Evolutionary conservation across 345 rosid species (phyloP).

Genomic region (Kandelia obovata): DNA sequence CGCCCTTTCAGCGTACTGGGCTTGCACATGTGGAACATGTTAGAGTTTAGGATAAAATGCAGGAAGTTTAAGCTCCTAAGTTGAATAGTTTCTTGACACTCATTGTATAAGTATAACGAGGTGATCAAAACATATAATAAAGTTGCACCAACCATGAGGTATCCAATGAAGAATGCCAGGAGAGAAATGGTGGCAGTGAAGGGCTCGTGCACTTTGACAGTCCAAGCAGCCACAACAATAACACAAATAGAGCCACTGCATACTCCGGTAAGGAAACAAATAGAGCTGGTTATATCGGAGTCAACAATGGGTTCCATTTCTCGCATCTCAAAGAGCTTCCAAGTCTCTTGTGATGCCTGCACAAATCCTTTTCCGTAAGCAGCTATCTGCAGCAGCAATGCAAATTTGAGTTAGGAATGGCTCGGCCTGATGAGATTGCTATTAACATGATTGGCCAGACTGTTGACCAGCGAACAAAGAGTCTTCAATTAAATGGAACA

Average conservation of each 20-base stretch:
- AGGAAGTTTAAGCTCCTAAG: too few relatives aligned
- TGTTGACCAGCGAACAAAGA: neutral
- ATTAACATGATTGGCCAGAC: neutral
- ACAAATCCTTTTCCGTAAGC: constrained; percentile 94
- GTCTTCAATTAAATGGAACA: too few relatives aligned
- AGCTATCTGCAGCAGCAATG: constrained; percentile 52
- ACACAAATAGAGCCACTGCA: constrained; percentile 95
- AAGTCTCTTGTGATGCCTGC: constrained; percentile 84
- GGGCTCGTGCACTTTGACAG: constrained; percentile 48
- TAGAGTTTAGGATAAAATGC: too few relatives aligned
- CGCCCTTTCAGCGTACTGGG: too few relatives aligned
- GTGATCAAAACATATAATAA: neutral
- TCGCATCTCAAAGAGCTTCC: constrained; percentile 62
- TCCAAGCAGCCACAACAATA: constrained; percentile 83
- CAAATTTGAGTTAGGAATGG: neutral
- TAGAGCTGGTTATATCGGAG: constrained; percentile 79
- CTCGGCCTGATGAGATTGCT: neutral
- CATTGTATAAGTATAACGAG: too few relatives aligned
- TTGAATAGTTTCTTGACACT: neutral
- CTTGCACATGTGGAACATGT: too few relatives aligned
- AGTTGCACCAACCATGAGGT: constrained; percentile 73
- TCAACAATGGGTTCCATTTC: constrained; percentile 65
- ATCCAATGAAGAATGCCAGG: constrained; percentile 72
- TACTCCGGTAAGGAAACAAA: constrained; percentile 90
- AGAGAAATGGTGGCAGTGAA: constrained; percentile 80